Evolutionary conservation across 306 rosid species (phyloP).

Genomic region (Vicia faba): DNA sequence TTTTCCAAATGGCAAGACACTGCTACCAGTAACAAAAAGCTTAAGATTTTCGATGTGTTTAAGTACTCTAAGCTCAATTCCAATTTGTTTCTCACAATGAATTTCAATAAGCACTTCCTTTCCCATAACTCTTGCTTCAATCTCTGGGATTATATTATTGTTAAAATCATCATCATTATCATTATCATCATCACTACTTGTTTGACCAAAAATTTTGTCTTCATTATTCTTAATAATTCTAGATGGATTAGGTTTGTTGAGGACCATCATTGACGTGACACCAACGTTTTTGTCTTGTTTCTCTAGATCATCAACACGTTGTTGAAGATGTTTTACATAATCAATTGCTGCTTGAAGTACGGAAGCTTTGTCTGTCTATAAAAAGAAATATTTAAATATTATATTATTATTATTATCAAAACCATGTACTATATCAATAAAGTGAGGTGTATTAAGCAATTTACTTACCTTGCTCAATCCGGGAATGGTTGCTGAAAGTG

Average conservation of each 20-base stretch:
- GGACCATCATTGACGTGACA: conserved; percentile 1
- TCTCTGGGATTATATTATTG: conserved; percentile 26
- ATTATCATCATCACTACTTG: not conserved
- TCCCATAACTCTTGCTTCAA: conserved; percentile 43
- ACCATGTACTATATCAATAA: too few species aligned
- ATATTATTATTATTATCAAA: too few species aligned
- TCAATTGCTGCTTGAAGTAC: conserved; percentile 44
- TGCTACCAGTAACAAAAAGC: conserved; percentile 38
- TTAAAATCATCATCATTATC: not conserved
- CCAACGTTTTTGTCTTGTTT: conserved; percentile 10
- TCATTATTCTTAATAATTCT: conserved; percentile 10
- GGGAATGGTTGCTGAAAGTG: conserved; percentile 49
- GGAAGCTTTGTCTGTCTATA: conserved; percentile 48
- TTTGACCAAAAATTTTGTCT: conserved; percentile 12
- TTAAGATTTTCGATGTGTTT: conserved; percentile 40
- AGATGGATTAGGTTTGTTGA: not conserved
- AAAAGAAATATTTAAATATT: not conserved
- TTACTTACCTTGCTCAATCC: conserved; percentile 43
- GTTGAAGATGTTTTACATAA: conserved; percentile 44
- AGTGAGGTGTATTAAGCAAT: too few species aligned
- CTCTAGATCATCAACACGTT: conserved; percentile 33
- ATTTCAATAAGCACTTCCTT: conserved; percentile 44
- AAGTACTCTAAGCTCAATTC: conserved; percentile 37
- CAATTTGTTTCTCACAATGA: conserved; percentile 40
- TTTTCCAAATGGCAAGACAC: conserved; percentile 49